Base-by-base conservation (phyloP, 768 basidiomycete species). In the Mycena alexandri region DNA sequence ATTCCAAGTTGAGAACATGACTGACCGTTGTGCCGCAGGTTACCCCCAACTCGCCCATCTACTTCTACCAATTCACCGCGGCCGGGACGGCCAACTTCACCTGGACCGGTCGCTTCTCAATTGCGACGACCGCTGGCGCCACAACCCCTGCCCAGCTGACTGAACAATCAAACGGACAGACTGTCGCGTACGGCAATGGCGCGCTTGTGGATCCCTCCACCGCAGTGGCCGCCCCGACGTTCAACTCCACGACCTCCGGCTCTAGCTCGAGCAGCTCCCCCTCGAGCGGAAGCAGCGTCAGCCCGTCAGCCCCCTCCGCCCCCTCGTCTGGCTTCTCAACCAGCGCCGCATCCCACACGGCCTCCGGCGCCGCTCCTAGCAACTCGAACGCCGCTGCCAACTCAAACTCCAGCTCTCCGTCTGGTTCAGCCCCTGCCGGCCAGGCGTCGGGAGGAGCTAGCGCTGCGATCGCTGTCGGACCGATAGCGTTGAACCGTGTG, bases 31-130 rank as follows among this genome's bases (percentile, higher is more conserved):
- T 16, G 36, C 16, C 12, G n/a, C 21, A 91, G 89, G 91, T 94
- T 43, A 79, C 79, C 21, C 85, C 87, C 21, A 81, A 90, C 76
- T 83, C 93, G 2, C 74, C 87, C 42, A 88, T 94, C 70, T 94
- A 93, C 81, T 94, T 94, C 82, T 93, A 93, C 77, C 91, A 93
- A 73, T 94, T 92, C 82, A 81, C 86, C 17, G 77, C 86, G 1
- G 79, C 84, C 0, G 72, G 67, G 8, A 74, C 86, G 0, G 1
- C 78, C 42, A 74, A 73, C 54, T 82, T 80, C 74, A 76, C 80
- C 41, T 95, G 93, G 93, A 92, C 92, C 2, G 88, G 87, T 17
- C 90, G 93, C 24, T 94, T 93, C 83, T 81, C 90, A 41, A 93
- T 95, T 73, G 87, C 90, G 4, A 85, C 83, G 38, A 50, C 83